Conservation (phyloP, 164 flowering plant genomes). For the Euptelea pleiosperma region DNA sequence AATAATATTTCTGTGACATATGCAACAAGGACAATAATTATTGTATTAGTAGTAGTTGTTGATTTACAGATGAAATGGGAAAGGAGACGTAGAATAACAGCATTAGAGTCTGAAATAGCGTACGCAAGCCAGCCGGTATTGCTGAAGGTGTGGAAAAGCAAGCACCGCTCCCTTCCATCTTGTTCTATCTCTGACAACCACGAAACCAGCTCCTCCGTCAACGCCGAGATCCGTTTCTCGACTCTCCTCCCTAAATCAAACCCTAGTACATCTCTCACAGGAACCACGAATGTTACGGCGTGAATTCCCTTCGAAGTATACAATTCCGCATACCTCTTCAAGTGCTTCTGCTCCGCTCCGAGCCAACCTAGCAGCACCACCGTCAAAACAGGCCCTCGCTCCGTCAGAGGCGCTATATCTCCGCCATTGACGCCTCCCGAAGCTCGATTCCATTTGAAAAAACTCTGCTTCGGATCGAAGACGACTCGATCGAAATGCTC, state of each 20-base stretch:
- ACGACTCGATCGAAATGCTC: constrained; percentile 6
- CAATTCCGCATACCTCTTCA: constrained; percentile 77
- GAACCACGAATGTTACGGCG: constrained; percentile 63
- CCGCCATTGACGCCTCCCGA: constrained; percentile 5
- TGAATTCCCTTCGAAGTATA: constrained; percentile 62
- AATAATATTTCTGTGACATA: too few relatives aligned
- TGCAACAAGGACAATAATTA: too few relatives aligned
- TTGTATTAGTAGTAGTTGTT: too few relatives aligned
- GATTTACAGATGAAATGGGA: too few relatives aligned
- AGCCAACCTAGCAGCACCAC: constrained; percentile 93
- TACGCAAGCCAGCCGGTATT: constrained; percentile 93
- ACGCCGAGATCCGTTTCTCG: constrained; percentile 38
- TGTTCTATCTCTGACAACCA: constrained; percentile 54
- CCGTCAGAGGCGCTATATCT: constrained; percentile 3
- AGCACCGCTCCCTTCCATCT: constrained; percentile 56
- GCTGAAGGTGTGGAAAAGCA: constrained; percentile 92
- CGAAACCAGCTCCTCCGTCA: constrained; percentile 45
- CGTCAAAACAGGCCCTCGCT: constrained; percentile 30
- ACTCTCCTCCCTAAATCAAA: constrained; percentile 61
- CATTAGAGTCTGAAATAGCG: constrained; percentile 26
- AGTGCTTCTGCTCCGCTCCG: constrained; percentile 71
- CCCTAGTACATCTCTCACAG: constrained; percentile 49
- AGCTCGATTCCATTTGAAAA: constrained; percentile 12
- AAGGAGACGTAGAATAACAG: too few relatives aligned
- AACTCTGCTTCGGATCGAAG: constrained; percentile 15